phyloP scores from a whole-genome alignment of 2,329 filamentous ascomycete genomes.

The Gliomastix tumulicola region DNA sequence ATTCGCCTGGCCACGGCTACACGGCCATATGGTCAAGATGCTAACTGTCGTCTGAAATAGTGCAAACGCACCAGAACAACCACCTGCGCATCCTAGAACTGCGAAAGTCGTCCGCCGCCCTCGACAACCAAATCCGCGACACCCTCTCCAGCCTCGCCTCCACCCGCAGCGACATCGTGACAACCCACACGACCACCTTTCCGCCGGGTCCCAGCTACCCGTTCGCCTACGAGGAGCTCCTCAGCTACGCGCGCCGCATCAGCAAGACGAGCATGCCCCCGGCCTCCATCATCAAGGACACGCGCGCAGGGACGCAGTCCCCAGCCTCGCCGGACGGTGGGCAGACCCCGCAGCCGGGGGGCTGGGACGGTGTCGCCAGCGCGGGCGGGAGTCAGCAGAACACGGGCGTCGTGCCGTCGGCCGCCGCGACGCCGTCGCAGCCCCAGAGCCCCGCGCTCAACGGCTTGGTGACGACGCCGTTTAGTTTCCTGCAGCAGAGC shows the following conservation, averaged over 20 bases:
- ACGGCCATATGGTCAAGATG: no score
- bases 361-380: no score
- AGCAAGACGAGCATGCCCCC: conserved; percentile 73
- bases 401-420: conserved; percentile 10
- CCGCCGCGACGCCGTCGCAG: conserved; percentile 21
- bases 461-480: no score
- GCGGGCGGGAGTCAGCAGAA: no score
- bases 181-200: conserved; percentile 51
- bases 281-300: conserved; percentile 37
- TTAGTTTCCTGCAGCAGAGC: conserved; percentile 27
- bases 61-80: conserved; percentile 71
- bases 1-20: no score
- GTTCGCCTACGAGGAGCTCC: conserved; percentile 65
- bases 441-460: conserved; percentile 24
- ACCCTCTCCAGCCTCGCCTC: conserved; percentile 63
- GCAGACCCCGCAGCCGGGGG: conserved; percentile 19
- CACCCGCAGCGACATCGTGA: conserved; percentile 65
- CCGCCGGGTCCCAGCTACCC: conserved; percentile 42
- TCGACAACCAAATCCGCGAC: conserved; percentile 67
- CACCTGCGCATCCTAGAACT: conserved; percentile 61
- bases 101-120: conserved; percentile 54
- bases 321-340: conserved; percentile 15
- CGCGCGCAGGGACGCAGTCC: conserved; percentile 6
- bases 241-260: conserved; percentile 73
- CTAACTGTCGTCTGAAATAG: conserved; percentile 25